Evolutionary conservation across 2,329 filamentous ascomycete genomes (phyloP), one percentile per base, ranked within the genome.

Genomic region (Aspergillus chevalieri): DNA sequence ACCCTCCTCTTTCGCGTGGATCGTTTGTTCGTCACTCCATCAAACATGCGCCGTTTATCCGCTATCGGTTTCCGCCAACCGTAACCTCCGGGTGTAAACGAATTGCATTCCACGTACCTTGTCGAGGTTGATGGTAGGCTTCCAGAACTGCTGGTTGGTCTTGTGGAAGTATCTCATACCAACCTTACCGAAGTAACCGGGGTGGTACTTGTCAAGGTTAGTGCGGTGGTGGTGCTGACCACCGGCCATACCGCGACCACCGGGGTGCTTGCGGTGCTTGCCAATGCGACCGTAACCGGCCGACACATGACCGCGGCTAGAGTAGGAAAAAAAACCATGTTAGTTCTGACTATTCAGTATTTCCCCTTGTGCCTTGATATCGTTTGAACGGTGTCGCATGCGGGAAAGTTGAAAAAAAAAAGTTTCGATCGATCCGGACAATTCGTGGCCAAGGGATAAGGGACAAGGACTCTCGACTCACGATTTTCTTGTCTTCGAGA

Each of bases 151-250:
- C 82, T 92, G 92, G 71, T 85, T 82, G 72, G 89, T 85, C 79
- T 93, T 91, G 84, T 97, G 92, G 88, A 95, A 96, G 80, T 92
- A 86, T 71, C 88, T 82, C 87, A 92, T 92, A 79, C 87, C 87
- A 66, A 92, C 88, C 81, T 96, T 95, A 79, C 89, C 89, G 78
- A 96, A 97, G 88, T 97, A 97, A 89, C 93, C 93, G 58, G 92
- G 90, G 74, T 95, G 89, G 85, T 92, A 90, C 79, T 92, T 91
- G 76, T 89, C 86, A 69, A 90, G 79, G 80, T 94, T 95, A 71
- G 89, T 95, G 65, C 89, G 79, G 85, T 94, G 89, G 81, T 98
- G 93, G 82, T 98, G 93, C 81, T 96, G 89, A 84, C 91, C 92
- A 94, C 93, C 92, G 75, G 93, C 93, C 79, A 88, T 88, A 85